Base-by-base conservation (phyloP, 1,139 yeast genomes). In the Sugiyamaella castrensis region DNA sequence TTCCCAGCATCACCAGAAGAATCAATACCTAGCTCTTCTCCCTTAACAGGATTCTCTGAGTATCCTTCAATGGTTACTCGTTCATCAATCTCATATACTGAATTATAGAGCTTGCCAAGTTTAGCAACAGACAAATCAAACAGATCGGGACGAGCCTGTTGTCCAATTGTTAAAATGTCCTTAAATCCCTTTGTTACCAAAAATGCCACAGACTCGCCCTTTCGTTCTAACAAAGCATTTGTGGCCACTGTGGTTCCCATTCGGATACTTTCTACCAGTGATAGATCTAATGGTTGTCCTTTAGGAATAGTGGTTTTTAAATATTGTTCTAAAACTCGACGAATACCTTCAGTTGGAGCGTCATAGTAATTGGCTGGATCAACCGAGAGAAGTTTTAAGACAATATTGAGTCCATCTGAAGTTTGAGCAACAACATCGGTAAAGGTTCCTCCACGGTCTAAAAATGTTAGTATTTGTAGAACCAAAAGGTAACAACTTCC, bases 321-420 rank as follows among this genome's bases (percentile, higher is more conserved):
- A 51, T 77, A 79, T 33, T 70, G 68, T 62, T 86, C 94, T 52
- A 91, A 68, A 0, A 87, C 77, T 45, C 95, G 70, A 54, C 97
- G 74, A 41, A 91, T 87, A 6, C 96, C 97, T 69, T 89, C 97
- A 12, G 91, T 74, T 4, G 95, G 95, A 0, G 97, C 96, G 72
- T 91, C 97, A 4, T 74, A 70, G 64, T 91, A 89, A 69, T 89
- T 89, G 39, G 76, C 71, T 0, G 96, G 95, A 63, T 91, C 96
- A 7, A 85, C 96, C 1, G 96, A 87, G 28, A 91, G 72, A 37
- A 89, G 70, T 66, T 89, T 89, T 51, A 82, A 74, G 5, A 84
- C 81, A 48, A 74, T 76, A 46, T 71, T 73, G 7, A 37, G 32
- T 42, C 61, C 66, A 16, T 67, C 74, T 37, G 69, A 67, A 19